A percentile compares a stretch with the other conserved stretches of the same genome.
Conservation (phyloP, 1,139 yeast species). For the Ogataea hybrid region DNA sequence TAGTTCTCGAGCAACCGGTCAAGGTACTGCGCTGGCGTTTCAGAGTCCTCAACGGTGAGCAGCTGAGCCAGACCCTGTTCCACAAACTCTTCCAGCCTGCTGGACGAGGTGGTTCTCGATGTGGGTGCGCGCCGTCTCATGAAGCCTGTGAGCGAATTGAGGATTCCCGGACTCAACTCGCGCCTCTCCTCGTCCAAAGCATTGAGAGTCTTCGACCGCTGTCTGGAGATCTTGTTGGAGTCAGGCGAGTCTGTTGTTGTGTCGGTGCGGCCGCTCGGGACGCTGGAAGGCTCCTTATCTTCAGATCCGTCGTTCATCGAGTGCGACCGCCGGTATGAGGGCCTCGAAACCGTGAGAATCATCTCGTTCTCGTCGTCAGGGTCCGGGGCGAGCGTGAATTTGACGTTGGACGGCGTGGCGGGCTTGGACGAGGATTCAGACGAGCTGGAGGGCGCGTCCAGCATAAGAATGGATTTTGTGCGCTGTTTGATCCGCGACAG, state of each 20-base stretch:
- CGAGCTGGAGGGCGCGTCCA: conserved; percentile 20
- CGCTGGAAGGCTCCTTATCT: not conserved
- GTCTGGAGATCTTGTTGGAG: conserved; percentile 19
- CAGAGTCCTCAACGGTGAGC: conserved; percentile 13
- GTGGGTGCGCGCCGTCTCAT: conserved; percentile 23
- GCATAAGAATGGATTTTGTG: conserved; percentile 25
- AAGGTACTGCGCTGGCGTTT: conserved; percentile 22
- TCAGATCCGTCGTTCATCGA: conserved; percentile 17
- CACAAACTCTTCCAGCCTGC: conserved; percentile 10
- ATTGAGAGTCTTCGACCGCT: conserved; percentile 30
- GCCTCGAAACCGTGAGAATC: conserved; percentile 9
- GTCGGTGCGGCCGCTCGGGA: conserved; percentile 5
- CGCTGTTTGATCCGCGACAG: conserved; percentile 21
- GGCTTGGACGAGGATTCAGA: conserved; percentile 7
- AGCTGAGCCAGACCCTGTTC: conserved; percentile 11
- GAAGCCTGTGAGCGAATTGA: conserved; percentile 29
- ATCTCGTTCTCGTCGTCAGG: conserved; percentile 11
- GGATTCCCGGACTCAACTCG: conserved; percentile 22
- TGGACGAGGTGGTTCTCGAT: conserved; percentile 13
- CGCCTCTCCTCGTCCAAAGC: conserved; percentile 23
- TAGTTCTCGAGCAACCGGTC: conserved; percentile 22
- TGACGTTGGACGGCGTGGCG: conserved; percentile 10
- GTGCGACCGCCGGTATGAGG: conserved; percentile 18
- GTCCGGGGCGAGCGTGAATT: conserved; percentile 17
- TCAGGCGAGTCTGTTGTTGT: conserved; percentile 7